Evolutionary conservation across 2,329 filamentous ascomycete genomes (phyloP).

Genomic region (Alternaria solani): DNA sequence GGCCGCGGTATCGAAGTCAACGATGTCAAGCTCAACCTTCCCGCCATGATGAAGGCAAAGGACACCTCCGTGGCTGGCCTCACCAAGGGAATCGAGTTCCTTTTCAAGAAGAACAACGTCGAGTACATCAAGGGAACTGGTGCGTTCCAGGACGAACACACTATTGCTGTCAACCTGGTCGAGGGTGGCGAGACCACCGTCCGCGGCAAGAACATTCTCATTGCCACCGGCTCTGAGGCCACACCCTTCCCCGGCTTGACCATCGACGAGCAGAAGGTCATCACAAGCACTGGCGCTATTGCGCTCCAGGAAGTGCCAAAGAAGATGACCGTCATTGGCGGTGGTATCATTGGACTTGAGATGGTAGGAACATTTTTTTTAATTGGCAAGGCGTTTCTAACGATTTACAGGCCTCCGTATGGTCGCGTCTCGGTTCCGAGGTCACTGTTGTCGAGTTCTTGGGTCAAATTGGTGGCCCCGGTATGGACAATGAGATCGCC

Average conservation of each 20-base stretch:
- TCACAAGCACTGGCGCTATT: conserved; percentile 95
- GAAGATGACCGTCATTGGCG: conserved; percentile 96
- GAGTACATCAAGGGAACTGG: conserved; percentile 96
- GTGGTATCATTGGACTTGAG: conserved; percentile 97
- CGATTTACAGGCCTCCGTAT: conserved; percentile 74
- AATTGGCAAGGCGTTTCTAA: conserved; percentile 30
- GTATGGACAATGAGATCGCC: conserved; percentile 94
- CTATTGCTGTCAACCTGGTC: conserved; percentile 86
- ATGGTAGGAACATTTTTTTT: conserved; percentile 68
- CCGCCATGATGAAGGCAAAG: conserved; percentile 98
- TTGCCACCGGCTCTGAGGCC: conserved; percentile 93
- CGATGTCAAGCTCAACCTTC: conserved; percentile 94
- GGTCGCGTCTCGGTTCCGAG: conserved; percentile 91
- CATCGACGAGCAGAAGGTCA: conserved; percentile 96
- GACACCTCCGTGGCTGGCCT: conserved; percentile 86
- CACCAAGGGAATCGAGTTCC: conserved; percentile 97
- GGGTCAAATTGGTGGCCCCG: conserved; percentile 93
- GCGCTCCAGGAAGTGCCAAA: conserved; percentile 89
- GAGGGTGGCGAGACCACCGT: conserved; percentile 91
- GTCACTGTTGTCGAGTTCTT: conserved; percentile 98
- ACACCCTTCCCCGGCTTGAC: conserved; percentile 96
- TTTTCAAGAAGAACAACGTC: conserved; percentile 99
- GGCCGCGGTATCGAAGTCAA: conserved; percentile 96
- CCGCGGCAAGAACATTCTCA: conserved; percentile 95
- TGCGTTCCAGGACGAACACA: conserved; percentile 86